Evolutionary conservation across 352 stramenopile genomes (phyloP).

Genomic region (Phytophthora cryptogea): DNA sequence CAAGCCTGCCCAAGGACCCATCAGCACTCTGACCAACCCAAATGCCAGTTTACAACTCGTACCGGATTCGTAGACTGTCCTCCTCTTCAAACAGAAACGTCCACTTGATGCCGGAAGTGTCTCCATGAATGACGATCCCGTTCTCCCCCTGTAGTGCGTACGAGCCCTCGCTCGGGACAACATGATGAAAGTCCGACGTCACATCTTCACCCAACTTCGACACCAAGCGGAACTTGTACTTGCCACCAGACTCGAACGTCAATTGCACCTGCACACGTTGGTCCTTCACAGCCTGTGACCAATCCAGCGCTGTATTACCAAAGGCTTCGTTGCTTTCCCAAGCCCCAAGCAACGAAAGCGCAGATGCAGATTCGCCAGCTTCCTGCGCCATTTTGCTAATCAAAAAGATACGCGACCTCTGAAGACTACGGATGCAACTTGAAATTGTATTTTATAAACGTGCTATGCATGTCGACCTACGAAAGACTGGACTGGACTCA

Average conservation of each 20-base stretch:
- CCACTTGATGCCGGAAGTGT: conserved; percentile 63
- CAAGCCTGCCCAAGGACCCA: conserved; percentile 38
- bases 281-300: conserved; percentile 71
- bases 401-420: conserved; percentile 22
- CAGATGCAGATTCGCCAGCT: background rate
- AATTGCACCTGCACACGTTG: conserved; percentile 45
- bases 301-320: conserved; percentile 78
- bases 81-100: conserved; percentile 74
- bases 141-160: conserved; percentile 41
- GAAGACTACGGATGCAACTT: conserved; percentile 1
- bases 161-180: conserved; percentile 45
- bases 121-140: conserved; percentile 42
- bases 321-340: conserved; percentile 80
- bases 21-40: background rate
- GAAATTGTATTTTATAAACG: conserved; percentile 30
- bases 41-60: background rate
- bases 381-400: conserved; percentile 24
- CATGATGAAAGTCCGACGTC: conserved; percentile 57
- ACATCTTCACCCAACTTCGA: conserved; percentile 36
- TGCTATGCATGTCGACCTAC: conserved; percentile 26
- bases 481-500: conserved; percentile 27
- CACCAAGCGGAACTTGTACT: conserved; percentile 48
- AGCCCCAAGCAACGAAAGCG: conserved; percentile 32
- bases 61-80: conserved; percentile 62
- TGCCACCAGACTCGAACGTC: conserved; percentile 38